Conservation (phyloP, 805 yeast genomes). For the Candida endomychidarum region DNA sequence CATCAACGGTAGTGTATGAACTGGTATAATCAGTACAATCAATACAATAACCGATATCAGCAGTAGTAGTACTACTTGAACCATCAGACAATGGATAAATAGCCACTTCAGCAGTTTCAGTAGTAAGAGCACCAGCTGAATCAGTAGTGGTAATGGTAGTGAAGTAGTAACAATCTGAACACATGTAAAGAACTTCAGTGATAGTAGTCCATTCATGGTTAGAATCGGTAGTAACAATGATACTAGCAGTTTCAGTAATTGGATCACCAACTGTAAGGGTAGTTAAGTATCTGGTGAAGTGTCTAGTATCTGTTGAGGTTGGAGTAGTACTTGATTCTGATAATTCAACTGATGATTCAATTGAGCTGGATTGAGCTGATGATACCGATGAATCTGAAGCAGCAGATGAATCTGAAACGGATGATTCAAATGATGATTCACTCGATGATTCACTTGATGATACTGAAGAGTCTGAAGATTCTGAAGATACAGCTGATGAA, state of each 20-base stretch:
- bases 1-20: slow-evolving; percentile 11
- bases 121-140: slow-evolving; percentile 9
- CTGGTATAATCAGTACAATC: slow-evolving; percentile 13
- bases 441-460: too few relatives aligned
- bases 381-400: neutral
- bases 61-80: slow-evolving; percentile 14
- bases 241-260: slow-evolving; percentile 13
- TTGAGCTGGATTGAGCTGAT: too few relatives aligned
- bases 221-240: slow-evolving; percentile 13
- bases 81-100: slow-evolving; percentile 15
- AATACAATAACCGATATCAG: slow-evolving; percentile 9
- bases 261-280: slow-evolving; percentile 24
- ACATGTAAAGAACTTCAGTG: slow-evolving; percentile 9
- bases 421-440: too few relatives aligned
- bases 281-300: too few relatives aligned
- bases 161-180: slow-evolving; percentile 11
- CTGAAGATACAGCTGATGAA: too few relatives aligned
- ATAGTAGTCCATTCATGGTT: slow-evolving; percentile 14
- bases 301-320: too few relatives aligned
- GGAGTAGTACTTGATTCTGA: too few relatives aligned
- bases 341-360: too few relatives aligned
- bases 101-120: slow-evolving; percentile 15
- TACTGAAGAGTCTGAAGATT: too few relatives aligned
- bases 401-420: neutral
- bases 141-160: slow-evolving; percentile 14